These are phyloP conservation scores for Coniochaeta hoffmannii DNA, from an alignment of 2,329 filamentous ascomycete genomes.

Conservation along the genomic window DNA sequence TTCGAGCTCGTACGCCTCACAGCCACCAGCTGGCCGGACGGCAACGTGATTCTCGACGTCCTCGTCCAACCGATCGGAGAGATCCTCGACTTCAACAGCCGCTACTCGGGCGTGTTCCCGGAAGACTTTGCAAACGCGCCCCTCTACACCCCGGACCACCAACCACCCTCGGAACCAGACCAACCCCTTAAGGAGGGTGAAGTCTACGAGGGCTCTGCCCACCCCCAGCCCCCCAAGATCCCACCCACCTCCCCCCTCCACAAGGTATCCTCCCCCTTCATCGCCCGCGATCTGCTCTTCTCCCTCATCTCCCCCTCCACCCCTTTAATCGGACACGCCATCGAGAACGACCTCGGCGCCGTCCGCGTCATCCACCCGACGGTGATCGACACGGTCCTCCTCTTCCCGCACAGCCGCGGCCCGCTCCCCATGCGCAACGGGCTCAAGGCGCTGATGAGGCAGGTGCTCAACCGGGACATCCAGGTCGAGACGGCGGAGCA, in stretches of 20 bases:
- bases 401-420: constrained; percentile 72
- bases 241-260: constrained; percentile 40
- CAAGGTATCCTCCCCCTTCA: constrained; percentile 68
- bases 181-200: constrained; percentile 14
- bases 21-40: constrained; percentile 77
- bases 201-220: constrained; percentile 15
- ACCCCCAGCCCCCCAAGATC: constrained; percentile 15
- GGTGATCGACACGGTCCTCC: constrained; percentile 76
- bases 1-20: constrained; percentile 87
- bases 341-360: constrained; percentile 92
- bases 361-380: constrained; percentile 77
- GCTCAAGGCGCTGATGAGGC: constrained; percentile 66
- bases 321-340: constrained; percentile 82
- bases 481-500: constrained; percentile 55
- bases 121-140: constrained; percentile 65
- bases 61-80: constrained; percentile 79
- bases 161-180: constrained; percentile 36
- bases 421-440: constrained; percentile 65
- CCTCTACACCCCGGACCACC: constrained; percentile 6
- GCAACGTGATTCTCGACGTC: constrained; percentile 70
- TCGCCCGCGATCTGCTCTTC: constrained; percentile 72
- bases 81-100: constrained; percentile 83
- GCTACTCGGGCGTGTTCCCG: constrained; percentile 79
- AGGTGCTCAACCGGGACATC: constrained; percentile 67
- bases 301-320: constrained; percentile 67